Percentiles rank a stretch among this genome's conserved stretches.
Conservation (phyloP, 2,329 filamentous ascomycete species). For the Cytospora leucostoma region DNA sequence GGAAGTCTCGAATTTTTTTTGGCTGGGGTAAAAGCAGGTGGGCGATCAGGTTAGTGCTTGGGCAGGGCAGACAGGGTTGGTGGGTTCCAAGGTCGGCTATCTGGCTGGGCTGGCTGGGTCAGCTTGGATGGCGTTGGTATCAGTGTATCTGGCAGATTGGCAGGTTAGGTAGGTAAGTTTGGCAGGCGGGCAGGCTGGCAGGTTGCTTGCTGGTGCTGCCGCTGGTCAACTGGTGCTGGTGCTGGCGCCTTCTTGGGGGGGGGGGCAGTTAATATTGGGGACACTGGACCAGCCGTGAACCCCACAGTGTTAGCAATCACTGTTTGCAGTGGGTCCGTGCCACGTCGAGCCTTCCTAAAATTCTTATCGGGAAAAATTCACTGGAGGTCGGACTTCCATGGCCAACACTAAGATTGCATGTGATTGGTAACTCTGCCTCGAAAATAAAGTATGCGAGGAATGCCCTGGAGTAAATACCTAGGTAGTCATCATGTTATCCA, state of each 20-base stretch:
- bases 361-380: not conserved
- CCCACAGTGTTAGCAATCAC: not conserved
- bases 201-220: not conserved
- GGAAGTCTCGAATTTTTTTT: conserved; percentile 27
- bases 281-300: not conserved
- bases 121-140: not conserved
- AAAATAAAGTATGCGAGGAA: not conserved
- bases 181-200: not conserved
- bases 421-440: not conserved
- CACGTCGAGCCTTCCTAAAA: not conserved
- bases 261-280: not conserved
- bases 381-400: not conserved
- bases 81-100: not conserved
- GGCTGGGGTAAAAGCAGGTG: conserved; percentile 20
- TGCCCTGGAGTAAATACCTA: not conserved
- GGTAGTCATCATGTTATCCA: too few species aligned
- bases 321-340: conserved; percentile 1
- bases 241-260: not conserved
- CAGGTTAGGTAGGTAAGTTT: too few species aligned
- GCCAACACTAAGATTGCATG: not conserved
- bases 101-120: too few species aligned
- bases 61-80: conserved; percentile 22
- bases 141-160: conserved; percentile 6
- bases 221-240: conserved; percentile 5
- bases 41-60: conserved; percentile 19